Conservation (phyloP, 106 monocot species). For the Platanthera guangdongensis region DNA sequence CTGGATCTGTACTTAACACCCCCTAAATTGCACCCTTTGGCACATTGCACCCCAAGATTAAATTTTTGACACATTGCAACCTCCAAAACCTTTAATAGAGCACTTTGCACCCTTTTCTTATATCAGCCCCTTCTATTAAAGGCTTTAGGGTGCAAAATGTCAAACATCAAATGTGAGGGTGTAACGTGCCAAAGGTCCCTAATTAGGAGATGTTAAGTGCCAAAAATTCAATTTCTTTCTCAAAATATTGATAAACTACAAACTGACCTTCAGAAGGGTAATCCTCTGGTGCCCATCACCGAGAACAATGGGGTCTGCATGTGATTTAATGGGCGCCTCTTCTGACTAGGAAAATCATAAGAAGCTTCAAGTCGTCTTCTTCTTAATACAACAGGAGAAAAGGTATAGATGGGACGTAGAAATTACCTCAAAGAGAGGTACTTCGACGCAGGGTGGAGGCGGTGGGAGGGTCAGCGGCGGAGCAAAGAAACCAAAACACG, state of each 20-base stretch:
- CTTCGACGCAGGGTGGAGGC: conserved; percentile 62
- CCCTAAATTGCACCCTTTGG: too few species aligned
- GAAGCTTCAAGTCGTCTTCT: neutral
- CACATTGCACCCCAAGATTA: too few species aligned
- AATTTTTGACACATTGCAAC: too few species aligned
- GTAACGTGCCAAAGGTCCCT: too few species aligned
- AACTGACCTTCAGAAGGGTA: conserved; percentile 59
- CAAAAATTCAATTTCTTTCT: neutral
- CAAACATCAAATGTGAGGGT: too few species aligned
- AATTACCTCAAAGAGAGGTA: conserved; percentile 42
- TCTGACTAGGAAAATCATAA: neutral
- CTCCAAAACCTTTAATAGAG: too few species aligned
- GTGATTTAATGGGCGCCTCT: conserved; percentile 4
- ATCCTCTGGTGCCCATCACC: conserved; percentile 37
- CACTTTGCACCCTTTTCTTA: too few species aligned
- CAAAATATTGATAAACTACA: neutral
- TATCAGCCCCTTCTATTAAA: too few species aligned
- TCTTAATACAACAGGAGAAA: neutral
- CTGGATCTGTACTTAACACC: too few species aligned
- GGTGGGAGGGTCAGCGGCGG: conserved; percentile 23
- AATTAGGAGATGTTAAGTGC: too few species aligned
- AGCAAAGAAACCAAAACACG: conserved; percentile 29
- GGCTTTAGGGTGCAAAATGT: too few species aligned
- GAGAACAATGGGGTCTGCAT: conserved; percentile 44
- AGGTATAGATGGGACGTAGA: too few species aligned